These are phyloP conservation scores for Pezicula neosporulosa DNA, from an alignment of 2,329 filamentous ascomycete genomes.

Conservation along the genomic window DNA sequence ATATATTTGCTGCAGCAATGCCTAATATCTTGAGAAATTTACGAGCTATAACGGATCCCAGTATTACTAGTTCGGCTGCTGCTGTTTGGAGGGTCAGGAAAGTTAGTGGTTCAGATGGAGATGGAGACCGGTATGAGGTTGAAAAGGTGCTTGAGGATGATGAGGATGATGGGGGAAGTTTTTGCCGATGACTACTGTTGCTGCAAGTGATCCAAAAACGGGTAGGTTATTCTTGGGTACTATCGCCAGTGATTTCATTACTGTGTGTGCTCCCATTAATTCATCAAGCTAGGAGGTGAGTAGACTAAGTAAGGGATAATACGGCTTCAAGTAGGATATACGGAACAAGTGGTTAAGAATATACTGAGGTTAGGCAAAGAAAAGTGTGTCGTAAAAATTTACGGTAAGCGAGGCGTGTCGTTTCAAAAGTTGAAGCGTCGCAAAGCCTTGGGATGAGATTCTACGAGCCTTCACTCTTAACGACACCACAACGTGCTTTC, in stretches of 20 bases:
- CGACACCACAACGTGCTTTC: too few species aligned
- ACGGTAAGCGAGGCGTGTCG: too few species aligned
- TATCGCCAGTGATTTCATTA: conserved; percentile 11
- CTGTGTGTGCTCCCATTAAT: conserved; percentile 10
- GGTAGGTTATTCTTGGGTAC: conserved; percentile 23
- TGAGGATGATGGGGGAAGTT: conserved; percentile 21
- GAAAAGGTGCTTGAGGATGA: conserved; percentile 29
- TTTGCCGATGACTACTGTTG: conserved; percentile 16
- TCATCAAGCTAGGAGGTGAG: background rate
- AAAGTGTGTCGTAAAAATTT: too few species aligned
- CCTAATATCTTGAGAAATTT: conserved; percentile 22
- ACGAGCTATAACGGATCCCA: conserved; percentile 14
- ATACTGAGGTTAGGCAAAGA: too few species aligned
- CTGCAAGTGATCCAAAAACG: conserved; percentile 23
- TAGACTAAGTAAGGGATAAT: too few species aligned
- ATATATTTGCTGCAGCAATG: conserved; percentile 27
- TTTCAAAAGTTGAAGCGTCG: too few species aligned
- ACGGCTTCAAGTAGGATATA: too few species aligned
- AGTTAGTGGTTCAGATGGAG: background rate
- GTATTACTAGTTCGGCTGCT: conserved; percentile 6
- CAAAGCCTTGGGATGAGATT: too few species aligned
- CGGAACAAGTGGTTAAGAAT: too few species aligned
- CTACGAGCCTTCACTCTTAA: too few species aligned
- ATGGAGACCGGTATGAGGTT: conserved; percentile 11
- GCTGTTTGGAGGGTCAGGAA: conserved; percentile 20